These are phyloP conservation scores for Fraxinus ornus DNA, from an alignment of 305 asterid species.

Conservation along the genomic window DNA sequence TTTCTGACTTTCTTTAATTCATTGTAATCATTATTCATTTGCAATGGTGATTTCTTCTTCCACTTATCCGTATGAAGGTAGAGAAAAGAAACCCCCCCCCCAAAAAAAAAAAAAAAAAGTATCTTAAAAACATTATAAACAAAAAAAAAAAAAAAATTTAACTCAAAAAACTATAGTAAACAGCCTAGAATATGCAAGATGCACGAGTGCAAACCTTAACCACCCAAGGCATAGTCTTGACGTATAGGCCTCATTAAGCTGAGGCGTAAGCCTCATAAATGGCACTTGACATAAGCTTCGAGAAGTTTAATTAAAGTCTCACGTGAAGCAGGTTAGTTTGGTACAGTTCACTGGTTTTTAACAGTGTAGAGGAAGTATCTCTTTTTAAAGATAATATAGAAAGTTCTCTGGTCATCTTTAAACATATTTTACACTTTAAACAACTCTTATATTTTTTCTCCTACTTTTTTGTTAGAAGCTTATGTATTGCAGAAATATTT, in stretches of 20 bases:
- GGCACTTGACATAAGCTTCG: background rate
- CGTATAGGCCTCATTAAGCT: background rate
- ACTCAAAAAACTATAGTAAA: background rate
- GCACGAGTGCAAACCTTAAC: background rate
- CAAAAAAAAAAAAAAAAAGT: background rate
- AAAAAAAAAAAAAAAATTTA: background rate
- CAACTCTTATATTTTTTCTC: background rate
- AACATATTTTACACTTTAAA: slow-evolving; percentile 12
- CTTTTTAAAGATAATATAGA: background rate
- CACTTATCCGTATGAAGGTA: background rate
- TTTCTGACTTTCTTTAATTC: background rate
- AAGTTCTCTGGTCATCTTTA: background rate
- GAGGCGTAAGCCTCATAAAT: background rate
- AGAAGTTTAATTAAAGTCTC: background rate
- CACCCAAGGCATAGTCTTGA: background rate
- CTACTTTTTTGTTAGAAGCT: background rate
- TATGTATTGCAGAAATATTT: background rate
- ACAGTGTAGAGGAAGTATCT: background rate
- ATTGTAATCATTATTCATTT: background rate
- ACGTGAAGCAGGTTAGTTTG: background rate
- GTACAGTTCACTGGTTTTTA: slow-evolving; percentile 2
- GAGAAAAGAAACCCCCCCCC: no score
- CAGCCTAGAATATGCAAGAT: background rate
- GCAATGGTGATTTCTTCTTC: background rate
- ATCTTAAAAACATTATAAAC: background rate